Evolutionary conservation across 371 early-diverging fungal genomes (phyloP), one percentile per base, ranked within the genome.

Genomic region (Rhizomucor pusillus): DNA sequence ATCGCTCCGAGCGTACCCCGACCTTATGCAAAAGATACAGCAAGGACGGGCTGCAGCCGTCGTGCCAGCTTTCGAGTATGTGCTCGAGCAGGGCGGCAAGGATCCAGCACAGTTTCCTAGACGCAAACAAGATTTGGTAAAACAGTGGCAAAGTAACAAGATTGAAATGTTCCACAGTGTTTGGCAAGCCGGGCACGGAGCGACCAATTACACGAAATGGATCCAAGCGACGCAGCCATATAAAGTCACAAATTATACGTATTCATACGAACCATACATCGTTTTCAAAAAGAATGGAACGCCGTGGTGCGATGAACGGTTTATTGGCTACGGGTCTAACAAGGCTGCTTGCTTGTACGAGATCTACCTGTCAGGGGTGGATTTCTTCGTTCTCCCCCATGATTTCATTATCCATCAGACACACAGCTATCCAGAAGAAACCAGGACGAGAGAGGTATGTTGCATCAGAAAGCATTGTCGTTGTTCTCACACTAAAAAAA

Each of bases 301-400:
- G 1, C 79, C 79, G 6, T 80, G 81, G 81, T 82, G 84, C 47
- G 81, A 79, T 14, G 84, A 84, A 58, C 71, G 84, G 23, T 84
- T 84, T 49, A 71, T 77, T 24, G 82, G 82, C 4, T 79, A 78
- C 43, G 78, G 82, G 16, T 58, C 73, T 23, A 84, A 82, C 60
- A 82, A 84, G 52, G 82, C 81, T 2, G 80, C 81, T 4, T 84
- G 84, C 48, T 54, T 84, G 47, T 82, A 72, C 54, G 82, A 84
- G 45, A 69, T 80, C 16, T 79, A 73, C 44, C 57, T 84, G 41
- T 68, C 75, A 23, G 84, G 84, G 29, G 65, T 75, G 10, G 77
- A 84, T 24, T 78, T 71, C 50, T 74, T 73, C 73, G 78, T 81
- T 2, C 59, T 84, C 7, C 81, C 84, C 11, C 54, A 74, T 16